Conservation (phyloP, 1,284 basidiomycete species). For the Caloboletus inedulis region DNA sequence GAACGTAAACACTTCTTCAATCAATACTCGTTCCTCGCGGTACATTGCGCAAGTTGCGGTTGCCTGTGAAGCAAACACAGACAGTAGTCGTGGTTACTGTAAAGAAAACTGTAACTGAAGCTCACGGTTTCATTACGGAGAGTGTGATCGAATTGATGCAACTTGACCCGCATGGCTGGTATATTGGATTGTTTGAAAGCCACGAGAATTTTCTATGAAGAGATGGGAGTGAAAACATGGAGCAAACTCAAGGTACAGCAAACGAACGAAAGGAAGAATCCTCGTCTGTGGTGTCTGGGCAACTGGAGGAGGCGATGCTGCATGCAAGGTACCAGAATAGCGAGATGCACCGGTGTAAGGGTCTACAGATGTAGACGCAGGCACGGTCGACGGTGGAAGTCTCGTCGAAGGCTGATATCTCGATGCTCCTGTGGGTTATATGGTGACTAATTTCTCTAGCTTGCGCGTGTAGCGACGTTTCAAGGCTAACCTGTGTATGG, state of each 20-base stretch:
- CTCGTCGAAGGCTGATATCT: constrained; percentile 25
- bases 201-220: constrained; percentile 52
- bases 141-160: constrained; percentile 77
- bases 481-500: constrained; percentile 78
- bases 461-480: constrained; percentile 18
- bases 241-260: background rate
- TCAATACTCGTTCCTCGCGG: constrained; percentile 56
- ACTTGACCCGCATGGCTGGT: constrained; percentile 80
- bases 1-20: constrained; percentile 67
- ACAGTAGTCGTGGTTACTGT: constrained; percentile 1
- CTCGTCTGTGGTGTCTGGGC: constrained; percentile 34
- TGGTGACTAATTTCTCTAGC: constrained; percentile 1
- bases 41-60: constrained; percentile 68
- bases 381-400: constrained; percentile 9
- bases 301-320: constrained; percentile 23
- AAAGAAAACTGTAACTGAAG: constrained; percentile 4
- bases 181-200: constrained; percentile 88
- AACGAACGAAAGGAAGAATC: constrained; percentile 60
- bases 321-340: constrained; percentile 29
- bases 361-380: constrained; percentile 37
- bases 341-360: constrained; percentile 42
- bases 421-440: constrained; percentile 30
- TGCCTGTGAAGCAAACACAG: constrained; percentile 42
- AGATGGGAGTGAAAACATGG: constrained; percentile 1
- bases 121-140: constrained; percentile 67